Conservation (phyloP, 2,329 filamentous ascomycete species). For the Chalara sp. region DNA sequence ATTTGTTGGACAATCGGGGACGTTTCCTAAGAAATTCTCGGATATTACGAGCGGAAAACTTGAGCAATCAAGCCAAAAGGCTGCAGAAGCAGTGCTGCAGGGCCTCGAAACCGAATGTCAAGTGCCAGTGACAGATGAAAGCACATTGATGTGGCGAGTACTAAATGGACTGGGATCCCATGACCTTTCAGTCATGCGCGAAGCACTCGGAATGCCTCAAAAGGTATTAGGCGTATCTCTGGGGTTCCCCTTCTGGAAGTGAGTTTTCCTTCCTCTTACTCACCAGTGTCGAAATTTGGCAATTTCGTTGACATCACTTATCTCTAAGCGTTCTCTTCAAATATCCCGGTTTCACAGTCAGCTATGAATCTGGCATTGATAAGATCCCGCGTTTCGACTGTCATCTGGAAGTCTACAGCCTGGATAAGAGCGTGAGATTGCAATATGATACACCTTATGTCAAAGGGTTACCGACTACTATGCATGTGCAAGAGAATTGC, state of each 20-base stretch:
- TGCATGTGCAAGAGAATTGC: constrained; percentile 35
- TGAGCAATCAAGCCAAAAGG: constrained; percentile 1
- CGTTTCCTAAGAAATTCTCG: constrained; percentile 35
- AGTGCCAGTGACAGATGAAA: constrained; percentile 27
- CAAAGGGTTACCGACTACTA: constrained; percentile 40
- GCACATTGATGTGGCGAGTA: constrained; percentile 31
- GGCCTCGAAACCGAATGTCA: background rate
- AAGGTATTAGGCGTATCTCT: constrained; percentile 37
- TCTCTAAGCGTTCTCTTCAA: constrained; percentile 39
- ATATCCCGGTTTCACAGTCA: constrained; percentile 40
- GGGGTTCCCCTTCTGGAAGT: constrained; percentile 19
- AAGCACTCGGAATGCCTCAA: constrained; percentile 43
- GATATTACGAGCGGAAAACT: constrained; percentile 28
- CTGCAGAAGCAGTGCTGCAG: constrained; percentile 9
- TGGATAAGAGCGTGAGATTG: constrained; percentile 46
- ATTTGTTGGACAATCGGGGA: constrained; percentile 42
- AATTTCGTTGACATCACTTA: constrained; percentile 10
- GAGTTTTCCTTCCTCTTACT: no score
- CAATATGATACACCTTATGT: constrained; percentile 51
- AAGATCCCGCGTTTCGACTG: constrained; percentile 46
- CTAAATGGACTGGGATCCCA: constrained; percentile 38
- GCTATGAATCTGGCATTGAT: constrained; percentile 51
- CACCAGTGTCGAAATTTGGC: no score
- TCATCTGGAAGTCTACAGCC: constrained; percentile 44
- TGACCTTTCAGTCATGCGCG: constrained; percentile 47